Evolutionary conservation across 2,329 filamentous ascomycete genomes (phyloP), one percentile per base, ranked within the genome.

Genomic region (Aureobasidium leucospermi): DNA sequence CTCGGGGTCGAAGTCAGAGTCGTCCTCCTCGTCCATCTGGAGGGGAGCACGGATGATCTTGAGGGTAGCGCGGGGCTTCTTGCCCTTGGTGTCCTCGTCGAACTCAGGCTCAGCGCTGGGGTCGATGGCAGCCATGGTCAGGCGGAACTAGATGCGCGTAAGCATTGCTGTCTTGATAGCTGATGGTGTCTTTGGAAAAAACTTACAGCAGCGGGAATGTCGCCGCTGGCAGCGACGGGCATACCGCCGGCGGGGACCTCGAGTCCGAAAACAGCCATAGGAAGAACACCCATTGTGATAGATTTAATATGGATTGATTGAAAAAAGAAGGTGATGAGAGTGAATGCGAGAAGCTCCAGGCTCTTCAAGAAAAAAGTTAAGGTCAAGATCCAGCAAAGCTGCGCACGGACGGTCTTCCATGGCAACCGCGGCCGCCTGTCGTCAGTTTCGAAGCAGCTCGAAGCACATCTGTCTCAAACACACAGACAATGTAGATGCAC

Each of bases 61-160:
- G 69, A 99, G 80, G 55, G 94, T 99, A 58, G 94, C 88, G 67
- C 92, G 88, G 67, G 86, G 83, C 63, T 85, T 75, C 60, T 77
- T 74, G 15, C 64, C 66, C 60, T 73, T 71, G 63, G 70, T 48
- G 16, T 67, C 65, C 36, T 74, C 72, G 47, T 74, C 72, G 58
- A 73, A 70, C 65, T 76, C 73, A 29, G 76, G 70, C 65, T 85
- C 81, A 68, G 89, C 89, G 69, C 85, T 90, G 61, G 94, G 94
- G 73, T 99, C 93, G 73, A 99, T 87, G 65, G 94, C 94, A 69
- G 95, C 94, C 94, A 99, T 99, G 70, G 92, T 97, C 71, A 99
- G 90, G 74, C 90, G 90, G 79, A 96, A 95, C 92, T 96, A 11
- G 15, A 38, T 31, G 5, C n/a, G 36, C 46, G 19, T 59, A 23